Evolutionary conservation across 257 asterid species (phyloP).

Genomic region (Nicotiana benthamiana): DNA sequence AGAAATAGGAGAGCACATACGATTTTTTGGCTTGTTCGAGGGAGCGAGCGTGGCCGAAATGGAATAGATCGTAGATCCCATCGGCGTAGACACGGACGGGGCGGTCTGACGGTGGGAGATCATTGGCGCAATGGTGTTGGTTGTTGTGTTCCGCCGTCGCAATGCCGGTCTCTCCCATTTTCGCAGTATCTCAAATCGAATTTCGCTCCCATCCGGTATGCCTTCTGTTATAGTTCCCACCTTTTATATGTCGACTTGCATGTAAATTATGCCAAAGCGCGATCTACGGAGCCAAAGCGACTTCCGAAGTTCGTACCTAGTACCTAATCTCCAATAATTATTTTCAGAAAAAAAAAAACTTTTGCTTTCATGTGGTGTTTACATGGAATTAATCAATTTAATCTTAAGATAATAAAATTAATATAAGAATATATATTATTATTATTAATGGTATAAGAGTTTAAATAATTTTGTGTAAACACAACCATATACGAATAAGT

Average conservation of each 20-base stretch:
- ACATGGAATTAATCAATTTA: too few species aligned
- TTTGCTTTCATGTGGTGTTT: too few species aligned
- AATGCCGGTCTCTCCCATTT: background rate
- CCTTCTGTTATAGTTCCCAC: background rate
- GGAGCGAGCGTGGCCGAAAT: constrained; percentile 95
- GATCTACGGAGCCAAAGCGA: background rate
- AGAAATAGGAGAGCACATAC: constrained; percentile 21
- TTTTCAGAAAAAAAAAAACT: too few species aligned
- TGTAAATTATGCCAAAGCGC: background rate
- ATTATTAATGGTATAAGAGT: too few species aligned
- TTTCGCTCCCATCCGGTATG: background rate
- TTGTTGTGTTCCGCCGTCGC: background rate
- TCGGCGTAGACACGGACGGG: constrained; percentile 89
- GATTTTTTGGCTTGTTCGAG: constrained; percentile 85
- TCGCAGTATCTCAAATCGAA: background rate
- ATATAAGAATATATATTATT: too few species aligned
- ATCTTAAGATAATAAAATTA: too few species aligned
- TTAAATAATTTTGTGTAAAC: too few species aligned
- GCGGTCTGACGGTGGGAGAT: constrained; percentile 44
- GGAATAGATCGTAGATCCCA: constrained; percentile 97
- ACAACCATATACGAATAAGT: too few species aligned
- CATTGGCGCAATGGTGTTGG: background rate
- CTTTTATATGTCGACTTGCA: background rate
- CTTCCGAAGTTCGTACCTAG: too few species aligned
- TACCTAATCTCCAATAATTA: too few species aligned